Evolutionary conservation across 2,329 filamentous ascomycete genomes (phyloP), one percentile per base, ranked within the genome.

Genomic region (Bipolaris victoriae): DNA sequence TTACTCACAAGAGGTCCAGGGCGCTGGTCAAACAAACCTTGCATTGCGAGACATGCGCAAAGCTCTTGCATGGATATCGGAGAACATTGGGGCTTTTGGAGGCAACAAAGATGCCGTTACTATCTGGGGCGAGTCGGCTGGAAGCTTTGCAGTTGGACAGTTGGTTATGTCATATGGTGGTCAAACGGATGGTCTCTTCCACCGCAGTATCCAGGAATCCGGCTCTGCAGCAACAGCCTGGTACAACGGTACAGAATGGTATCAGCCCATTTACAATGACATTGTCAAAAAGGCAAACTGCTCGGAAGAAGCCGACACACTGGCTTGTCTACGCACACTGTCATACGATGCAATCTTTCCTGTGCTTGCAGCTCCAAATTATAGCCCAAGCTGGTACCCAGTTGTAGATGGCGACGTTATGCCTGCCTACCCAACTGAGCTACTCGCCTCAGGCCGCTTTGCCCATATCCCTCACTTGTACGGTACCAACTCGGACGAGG

Each of bases 401-500:
- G 75, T 78, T 2, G 74, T 86, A 33, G 86, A 89, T 61, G 84
- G 84, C 1, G 84, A 87, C 66, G 79, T 88, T 39, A 77, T 88
- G 3, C 77, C 77, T 7, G 79, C 80, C 5, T 84, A 81, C 63
- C 81, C 81, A 4, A 84, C 83, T 7, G 72, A 81, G 7, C 83
- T 87, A 57, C 76, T 90, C 1, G 75, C 78, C 3, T 73, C 80
- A 2, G 86, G 86, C 43, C 81, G 81, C 24, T 89, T 90, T 62
- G 83, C 88, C 51, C 82, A 85, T 54, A 83, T 90, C 0, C 86
- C 87, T 0, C 81, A 89, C 52, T 77, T 91, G 3, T 80, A 84
- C 52, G 88, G 89, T 7, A 83, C 81, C 24, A 90, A 90, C 71
- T 82, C 82, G 0, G 88, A 90, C 64, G 88, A 91, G 73, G 88